phyloP scores from a whole-genome alignment of 2,329 filamentous ascomycete genomes.

The Samsoniella hepiali region DNA sequence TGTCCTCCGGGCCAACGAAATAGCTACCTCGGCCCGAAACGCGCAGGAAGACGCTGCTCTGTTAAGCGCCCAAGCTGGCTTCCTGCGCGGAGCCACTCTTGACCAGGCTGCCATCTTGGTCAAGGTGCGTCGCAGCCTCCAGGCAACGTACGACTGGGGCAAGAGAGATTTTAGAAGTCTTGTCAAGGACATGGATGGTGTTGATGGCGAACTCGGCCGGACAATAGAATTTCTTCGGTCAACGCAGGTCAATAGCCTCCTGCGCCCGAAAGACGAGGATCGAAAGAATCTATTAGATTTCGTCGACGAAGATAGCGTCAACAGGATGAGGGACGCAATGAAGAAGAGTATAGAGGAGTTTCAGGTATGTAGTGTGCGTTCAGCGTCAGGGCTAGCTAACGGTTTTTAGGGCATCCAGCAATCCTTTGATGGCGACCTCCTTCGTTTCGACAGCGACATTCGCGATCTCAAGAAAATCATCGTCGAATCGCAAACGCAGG shows the following conservation, averaged over 20 bases:
- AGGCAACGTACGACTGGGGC: conserved; percentile 54
- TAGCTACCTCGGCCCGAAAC: conserved; percentile 71
- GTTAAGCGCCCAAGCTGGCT: conserved; percentile 66
- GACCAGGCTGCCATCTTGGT: conserved; percentile 53
- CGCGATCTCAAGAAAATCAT: conserved; percentile 60
- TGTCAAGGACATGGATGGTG: conserved; percentile 62
- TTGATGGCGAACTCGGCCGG: conserved; percentile 60
- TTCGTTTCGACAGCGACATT: conserved; percentile 72
- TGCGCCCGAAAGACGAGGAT: conserved; percentile 57
- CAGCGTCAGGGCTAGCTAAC: conserved; percentile 20
- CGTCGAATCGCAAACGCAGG: conserved; percentile 36
- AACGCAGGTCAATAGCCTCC: conserved; percentile 61
- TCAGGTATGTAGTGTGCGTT: conserved; percentile 46
- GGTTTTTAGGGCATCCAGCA: conserved; percentile 55
- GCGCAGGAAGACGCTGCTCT: conserved; percentile 77
- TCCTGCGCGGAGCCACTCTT: conserved; percentile 60
- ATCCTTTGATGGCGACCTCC: conserved; percentile 73
- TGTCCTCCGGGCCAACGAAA: conserved; percentile 82
- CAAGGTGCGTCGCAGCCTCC: conserved; percentile 50
- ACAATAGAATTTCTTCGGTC: conserved; percentile 64
- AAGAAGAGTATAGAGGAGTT: conserved; percentile 69
- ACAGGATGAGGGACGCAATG: conserved; percentile 61
- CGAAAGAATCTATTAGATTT: conserved; percentile 69
- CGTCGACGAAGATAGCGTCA: conserved; percentile 68
- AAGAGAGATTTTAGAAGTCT: conserved; percentile 60